phyloP scores from a whole-genome alignment of 352 stramenopile genomes.

The Globisporangium acanthophoron region DNA sequence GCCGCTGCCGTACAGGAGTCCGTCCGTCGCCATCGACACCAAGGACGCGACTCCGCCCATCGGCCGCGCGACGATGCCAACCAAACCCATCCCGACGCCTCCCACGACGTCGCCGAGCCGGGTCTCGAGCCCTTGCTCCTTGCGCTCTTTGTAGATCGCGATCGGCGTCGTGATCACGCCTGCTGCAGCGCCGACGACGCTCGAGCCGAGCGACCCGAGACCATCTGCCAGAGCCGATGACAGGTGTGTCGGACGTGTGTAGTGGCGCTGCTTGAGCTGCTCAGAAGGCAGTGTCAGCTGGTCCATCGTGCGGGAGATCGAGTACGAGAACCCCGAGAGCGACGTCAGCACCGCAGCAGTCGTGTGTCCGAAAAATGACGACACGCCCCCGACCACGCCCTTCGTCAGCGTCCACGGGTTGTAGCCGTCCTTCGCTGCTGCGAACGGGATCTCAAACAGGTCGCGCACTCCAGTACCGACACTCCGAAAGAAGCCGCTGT shows the following conservation, averaged over 20 bases:
- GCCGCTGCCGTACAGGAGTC: constrained; percentile 55
- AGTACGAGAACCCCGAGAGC: constrained; percentile 77
- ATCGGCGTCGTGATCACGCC: constrained; percentile 76
- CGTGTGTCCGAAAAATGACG: constrained; percentile 69
- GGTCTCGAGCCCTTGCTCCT: constrained; percentile 49
- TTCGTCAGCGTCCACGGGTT: constrained; percentile 74
- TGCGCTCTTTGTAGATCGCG: constrained; percentile 64
- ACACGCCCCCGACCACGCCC: constrained; percentile 55
- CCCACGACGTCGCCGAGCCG: constrained; percentile 61
- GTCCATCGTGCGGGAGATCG: constrained; percentile 76
- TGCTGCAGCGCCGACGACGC: constrained; percentile 67
- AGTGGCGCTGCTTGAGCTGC: constrained; percentile 56
- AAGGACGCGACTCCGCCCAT: constrained; percentile 76
- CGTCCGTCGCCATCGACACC: constrained; percentile 72
- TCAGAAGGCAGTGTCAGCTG: constrained; percentile 64
- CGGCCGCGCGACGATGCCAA: constrained; percentile 71
- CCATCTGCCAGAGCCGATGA: constrained; percentile 57
- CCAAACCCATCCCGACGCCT: constrained; percentile 70
- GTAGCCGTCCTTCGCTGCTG: constrained; percentile 64
- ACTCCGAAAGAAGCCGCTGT: constrained; percentile 70
- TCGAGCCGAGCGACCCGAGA: constrained; percentile 64
- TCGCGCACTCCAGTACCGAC: constrained; percentile 65
- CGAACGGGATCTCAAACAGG: constrained; percentile 71
- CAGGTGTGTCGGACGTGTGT: constrained; percentile 57
- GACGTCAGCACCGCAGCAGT: constrained; percentile 66